Base-by-base conservation (phyloP, 805 yeast genomes). In the Wickerhamiella spandovensis region DNA sequence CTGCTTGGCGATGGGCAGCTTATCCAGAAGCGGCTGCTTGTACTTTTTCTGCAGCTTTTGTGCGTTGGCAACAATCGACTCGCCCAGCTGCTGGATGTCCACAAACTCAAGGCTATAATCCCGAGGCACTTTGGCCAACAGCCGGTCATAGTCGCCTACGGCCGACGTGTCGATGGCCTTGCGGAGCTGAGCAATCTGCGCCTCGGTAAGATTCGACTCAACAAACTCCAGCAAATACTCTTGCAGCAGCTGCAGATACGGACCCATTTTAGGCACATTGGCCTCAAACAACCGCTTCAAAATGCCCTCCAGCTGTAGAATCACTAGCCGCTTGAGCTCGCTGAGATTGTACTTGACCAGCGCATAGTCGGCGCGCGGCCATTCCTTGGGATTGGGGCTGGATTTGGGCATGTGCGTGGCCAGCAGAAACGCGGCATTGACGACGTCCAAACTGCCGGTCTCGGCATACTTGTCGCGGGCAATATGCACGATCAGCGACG, bases 11-110 rank as follows among this genome's bases (percentile, higher is more conserved):
- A 84, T 74, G 44, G 72, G 64, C 3, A 84, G 62, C 51, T 69
- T 69, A 20, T 79, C 87, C 43, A 84, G 64, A n/a, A 84, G 64
- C 0, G 86, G 82, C 42, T 66, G 67, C 37, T 75, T 76, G 58
- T 80, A 84, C 53, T 78, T 65, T 53, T 77, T 81, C 54, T 81
- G 84, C 24, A 82, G 61, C 18, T 59, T 58, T 50, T 73, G 68
- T 17, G 81, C 75, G 30, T 72, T 72, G 2, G 65, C 64, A 8
- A 79, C 70, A 20, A 84, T 72, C 38, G 62, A 59, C 45, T 79
- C 80, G 0, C 81, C 77, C 4, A 81, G 69, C 43, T 77, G 73
- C 44, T 76, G 70, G 2, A 83, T 70, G 63, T 82, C 82, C 23
- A 71, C 58, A 2, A 81, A 65, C 39, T 71, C 76, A 7, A 82